phyloP scores from a whole-genome alignment of 1,284 basidiomycete genomes.

The Chiua sp. region DNA sequence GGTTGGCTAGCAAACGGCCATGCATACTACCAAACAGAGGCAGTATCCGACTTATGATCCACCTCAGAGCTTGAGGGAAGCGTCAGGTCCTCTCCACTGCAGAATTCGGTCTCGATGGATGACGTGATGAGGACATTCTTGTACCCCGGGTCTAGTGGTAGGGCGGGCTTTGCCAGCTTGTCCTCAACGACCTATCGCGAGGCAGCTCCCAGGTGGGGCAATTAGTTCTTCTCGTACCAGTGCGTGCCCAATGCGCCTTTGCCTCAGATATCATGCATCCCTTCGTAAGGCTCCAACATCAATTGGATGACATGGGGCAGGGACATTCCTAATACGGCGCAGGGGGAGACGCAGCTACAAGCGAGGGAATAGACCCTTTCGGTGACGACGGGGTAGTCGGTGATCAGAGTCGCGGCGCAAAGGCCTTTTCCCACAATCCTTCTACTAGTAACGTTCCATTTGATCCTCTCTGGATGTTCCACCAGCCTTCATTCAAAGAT shows the following conservation, averaged over 20 bases:
- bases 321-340: neutral
- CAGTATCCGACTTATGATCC: conserved; percentile 15
- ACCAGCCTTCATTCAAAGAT: no score
- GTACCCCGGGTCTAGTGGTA: neutral
- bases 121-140: neutral
- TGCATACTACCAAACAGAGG: conserved; percentile 7
- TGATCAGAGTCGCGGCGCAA: no score
- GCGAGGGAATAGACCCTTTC: neutral
- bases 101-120: neutral
- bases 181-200: conserved; percentile 7
- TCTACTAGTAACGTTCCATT: no score
- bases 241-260: conserved; percentile 23
- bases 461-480: no score
- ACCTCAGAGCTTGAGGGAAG: conserved; percentile 5
- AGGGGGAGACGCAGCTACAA: conserved; percentile 3
- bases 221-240: conserved; percentile 26
- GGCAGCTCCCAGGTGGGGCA: conserved; percentile 23
- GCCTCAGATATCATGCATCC: conserved; percentile 23
- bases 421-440: no score
- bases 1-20: conserved; percentile 5
- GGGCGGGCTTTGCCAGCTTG: neutral
- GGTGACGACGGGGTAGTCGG: no score
- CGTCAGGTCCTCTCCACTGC: conserved; percentile 1
- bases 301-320: conserved; percentile 25
- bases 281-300: conserved; percentile 30